phyloP scores from a whole-genome alignment of 805 yeast genomes.

The Starmerella asiatica region DNA sequence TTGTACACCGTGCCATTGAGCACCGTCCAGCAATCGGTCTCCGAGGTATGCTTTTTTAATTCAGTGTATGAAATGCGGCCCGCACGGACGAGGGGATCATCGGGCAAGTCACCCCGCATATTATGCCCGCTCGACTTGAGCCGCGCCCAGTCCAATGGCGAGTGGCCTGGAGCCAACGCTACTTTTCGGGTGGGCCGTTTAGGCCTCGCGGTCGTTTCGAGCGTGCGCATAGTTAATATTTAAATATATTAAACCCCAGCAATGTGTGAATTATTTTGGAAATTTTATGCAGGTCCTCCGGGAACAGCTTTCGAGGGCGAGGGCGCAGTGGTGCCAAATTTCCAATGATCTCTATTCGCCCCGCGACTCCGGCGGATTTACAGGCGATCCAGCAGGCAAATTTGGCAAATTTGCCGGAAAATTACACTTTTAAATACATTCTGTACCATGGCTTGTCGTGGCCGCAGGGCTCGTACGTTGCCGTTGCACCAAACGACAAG shows the following conservation, averaged over 20 bases:
- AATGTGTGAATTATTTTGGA: not conserved
- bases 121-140: slow-evolving; percentile 37
- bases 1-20: slow-evolving; percentile 73
- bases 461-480: slow-evolving; percentile 97
- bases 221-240: not conserved
- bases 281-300: not conserved
- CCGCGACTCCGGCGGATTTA: slow-evolving; percentile 72
- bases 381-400: slow-evolving; percentile 96
- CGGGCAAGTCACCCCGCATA: slow-evolving; percentile 26
- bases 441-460: slow-evolving; percentile 87
- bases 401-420: slow-evolving; percentile 83
- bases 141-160: slow-evolving; percentile 78
- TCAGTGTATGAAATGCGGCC: slow-evolving; percentile 37
- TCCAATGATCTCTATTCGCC: slow-evolving; percentile 56
- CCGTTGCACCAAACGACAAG: slow-evolving; percentile 56
- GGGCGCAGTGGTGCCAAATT: too few species aligned
- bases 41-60: slow-evolving; percentile 42
- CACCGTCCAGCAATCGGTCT: slow-evolving; percentile 76
- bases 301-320: not conserved
- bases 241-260: not conserved
- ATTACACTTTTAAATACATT: slow-evolving; percentile 82
- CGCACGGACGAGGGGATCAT: slow-evolving; percentile 8
- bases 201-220: slow-evolving; percentile 5
- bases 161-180: slow-evolving; percentile 58
- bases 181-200: slow-evolving; percentile 32